Base-by-base conservation (phyloP, 768 basidiomycete species). In the Boletus sp. region DNA sequence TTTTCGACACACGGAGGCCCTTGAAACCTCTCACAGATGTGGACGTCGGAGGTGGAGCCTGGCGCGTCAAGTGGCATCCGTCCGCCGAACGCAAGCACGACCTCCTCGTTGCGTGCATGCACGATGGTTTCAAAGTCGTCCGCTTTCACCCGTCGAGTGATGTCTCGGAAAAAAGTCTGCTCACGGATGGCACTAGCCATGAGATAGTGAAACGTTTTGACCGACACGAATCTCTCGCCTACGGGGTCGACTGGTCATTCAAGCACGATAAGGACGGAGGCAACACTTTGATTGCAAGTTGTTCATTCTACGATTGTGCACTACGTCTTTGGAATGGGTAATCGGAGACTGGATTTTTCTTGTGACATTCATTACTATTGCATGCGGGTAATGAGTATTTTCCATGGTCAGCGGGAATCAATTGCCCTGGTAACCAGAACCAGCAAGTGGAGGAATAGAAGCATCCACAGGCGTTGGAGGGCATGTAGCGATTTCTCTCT, bases 21-120 rank as follows among this genome's bases (percentile, higher is more conserved):
- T 67, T 78, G 5, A 68, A 68, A 4, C 83, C 91, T 1, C 61
- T 98, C 12, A 67, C 74, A 1, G 74, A 80, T 48, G 82, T 81
- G 28, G 80, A 88, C 55, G 85, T 92, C 3, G 93, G 92, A 11
- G 97, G 97, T 12, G 97, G 97, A 3, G 90, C 85, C 11, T 99
- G 97, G 97, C 83, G 97, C 17, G 86, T 93, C 56, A 94, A 96
- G 71, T 99, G 94, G 93, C 94, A 98, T 72, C 94, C 95, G 7
- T 82, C 81, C 5, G 60, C 78, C 2, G 62, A 67, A n/a, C 81
- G 94, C 45, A 81, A 79, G 59, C 65, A 80, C 37, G 90, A 95
- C 65, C 78, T 98, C 2, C 81, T 98, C 18, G 85, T 94, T n/a
- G 97, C 95, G 0, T 94, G 91, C 67, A 99, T 98, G 97, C 95